Conservation (phyloP, 129 eudicot genomes). For the Sambucus nigra region DNA sequence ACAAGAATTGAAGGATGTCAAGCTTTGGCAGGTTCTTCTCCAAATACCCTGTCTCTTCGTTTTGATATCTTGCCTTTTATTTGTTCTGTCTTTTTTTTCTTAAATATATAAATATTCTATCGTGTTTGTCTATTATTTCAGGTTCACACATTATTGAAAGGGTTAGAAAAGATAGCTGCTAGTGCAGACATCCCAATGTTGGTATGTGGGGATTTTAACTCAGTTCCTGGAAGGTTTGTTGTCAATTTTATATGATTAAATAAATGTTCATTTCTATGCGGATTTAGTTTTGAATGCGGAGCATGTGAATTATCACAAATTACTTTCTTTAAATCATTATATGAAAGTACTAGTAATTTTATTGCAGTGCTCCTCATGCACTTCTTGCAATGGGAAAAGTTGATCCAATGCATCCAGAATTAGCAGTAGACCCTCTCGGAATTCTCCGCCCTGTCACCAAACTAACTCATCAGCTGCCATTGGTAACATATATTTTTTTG, state of each 20-base stretch:
- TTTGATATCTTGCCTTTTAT: neutral
- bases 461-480: constrained; percentile 73
- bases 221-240: constrained; percentile 79
- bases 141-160: constrained; percentile 94
- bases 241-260: neutral
- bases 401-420: constrained; percentile 85
- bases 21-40: constrained; percentile 87
- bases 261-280: neutral
- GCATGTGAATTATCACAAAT: too few relatives aligned
- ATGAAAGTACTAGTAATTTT: constrained; percentile 1
- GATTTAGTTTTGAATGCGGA: neutral
- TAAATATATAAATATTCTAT: neutral
- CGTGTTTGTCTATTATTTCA: constrained; percentile 14
- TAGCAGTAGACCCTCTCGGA: constrained; percentile 81
- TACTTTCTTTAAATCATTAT: neutral
- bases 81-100: neutral
- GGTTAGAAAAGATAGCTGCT: constrained; percentile 90
- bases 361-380: constrained; percentile 85
- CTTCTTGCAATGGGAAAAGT: constrained; percentile 95
- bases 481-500: constrained; percentile 36
- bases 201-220: constrained; percentile 95
- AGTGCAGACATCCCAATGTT: constrained; percentile 98
- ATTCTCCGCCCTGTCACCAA: constrained; percentile 75
- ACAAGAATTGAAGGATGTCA: constrained; percentile 90
- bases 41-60: neutral